Evolutionary conservation across 345 rosid genomes (phyloP).

Genomic region (Eucalyptus sp.): DNA sequence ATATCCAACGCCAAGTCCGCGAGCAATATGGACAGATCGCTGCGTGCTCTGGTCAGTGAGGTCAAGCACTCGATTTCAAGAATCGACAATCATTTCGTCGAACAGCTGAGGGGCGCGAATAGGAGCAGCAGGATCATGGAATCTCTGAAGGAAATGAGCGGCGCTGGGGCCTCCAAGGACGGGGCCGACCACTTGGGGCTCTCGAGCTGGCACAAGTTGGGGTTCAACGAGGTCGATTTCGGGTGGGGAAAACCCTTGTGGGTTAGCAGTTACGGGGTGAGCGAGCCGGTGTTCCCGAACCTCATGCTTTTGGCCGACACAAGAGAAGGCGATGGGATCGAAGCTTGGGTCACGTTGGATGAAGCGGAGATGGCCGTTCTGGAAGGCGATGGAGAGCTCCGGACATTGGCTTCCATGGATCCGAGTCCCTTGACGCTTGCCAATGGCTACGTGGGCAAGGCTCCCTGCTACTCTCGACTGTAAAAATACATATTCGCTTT

Average conservation of each 20-base stretch:
- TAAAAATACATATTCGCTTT: too few species aligned
- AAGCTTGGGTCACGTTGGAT: conserved; percentile 44
- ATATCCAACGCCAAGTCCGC: neutral
- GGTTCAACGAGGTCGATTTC: conserved; percentile 13
- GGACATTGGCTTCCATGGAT: too few species aligned
- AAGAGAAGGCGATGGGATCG: conserved; percentile 14
- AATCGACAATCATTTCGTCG: conserved; percentile 1
- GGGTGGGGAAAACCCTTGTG: conserved; percentile 22
- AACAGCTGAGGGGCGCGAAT: neutral
- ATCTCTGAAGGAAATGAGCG: neutral
- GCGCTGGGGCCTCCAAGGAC: neutral
- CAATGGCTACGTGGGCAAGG: too few species aligned
- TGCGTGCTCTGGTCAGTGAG: conserved; percentile 5
- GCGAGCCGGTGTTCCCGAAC: conserved; percentile 2
- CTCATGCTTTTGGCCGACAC: conserved; percentile 26
- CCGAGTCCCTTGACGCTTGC: too few species aligned
- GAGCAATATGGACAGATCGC: conserved; percentile 14
- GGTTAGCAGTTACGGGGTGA: neutral
- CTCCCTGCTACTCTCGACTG: too few species aligned
- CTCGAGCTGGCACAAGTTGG: conserved; percentile 8
- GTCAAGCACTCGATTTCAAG: neutral
- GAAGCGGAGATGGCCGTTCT: conserved; percentile 20
- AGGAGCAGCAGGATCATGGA: neutral
- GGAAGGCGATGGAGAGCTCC: conserved; percentile 6
- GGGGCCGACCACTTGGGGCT: neutral